Percentiles rank a stretch among this genome's conserved stretches.
Conservation (phyloP, 2,329 filamentous ascomycete species). For the Pseudogymnoascus sp. region DNA sequence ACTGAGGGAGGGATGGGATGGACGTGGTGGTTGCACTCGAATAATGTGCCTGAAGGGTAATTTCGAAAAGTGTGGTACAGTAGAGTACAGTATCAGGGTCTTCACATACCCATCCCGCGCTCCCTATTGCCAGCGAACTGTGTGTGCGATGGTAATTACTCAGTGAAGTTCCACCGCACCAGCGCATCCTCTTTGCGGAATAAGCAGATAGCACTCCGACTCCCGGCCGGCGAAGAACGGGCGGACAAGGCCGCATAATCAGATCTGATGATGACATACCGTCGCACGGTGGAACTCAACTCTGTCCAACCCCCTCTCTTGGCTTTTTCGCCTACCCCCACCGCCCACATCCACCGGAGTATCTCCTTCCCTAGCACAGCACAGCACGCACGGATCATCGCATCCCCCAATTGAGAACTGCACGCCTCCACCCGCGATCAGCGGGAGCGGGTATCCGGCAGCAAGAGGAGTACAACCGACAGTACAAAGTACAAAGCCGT, state of each 20-base stretch:
- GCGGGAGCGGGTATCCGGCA: background rate
- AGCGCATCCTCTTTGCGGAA: background rate
- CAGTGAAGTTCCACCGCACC: background rate
- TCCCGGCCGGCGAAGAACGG: background rate
- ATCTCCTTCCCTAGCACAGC: background rate
- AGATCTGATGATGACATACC: background rate
- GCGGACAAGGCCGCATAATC: background rate
- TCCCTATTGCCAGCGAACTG: background rate
- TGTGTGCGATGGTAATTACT: background rate
- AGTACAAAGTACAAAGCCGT: background rate
- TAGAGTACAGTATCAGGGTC: background rate
- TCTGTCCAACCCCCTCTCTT: background rate
- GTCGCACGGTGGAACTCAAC: background rate
- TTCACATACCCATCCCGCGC: background rate
- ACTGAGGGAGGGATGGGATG: background rate
- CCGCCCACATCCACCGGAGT: background rate
- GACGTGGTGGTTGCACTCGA: background rate
- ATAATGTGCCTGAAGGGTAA: background rate
- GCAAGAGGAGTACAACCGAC: background rate
- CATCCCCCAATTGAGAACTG: too few species aligned
- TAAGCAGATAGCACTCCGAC: background rate
- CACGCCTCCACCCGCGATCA: background rate
- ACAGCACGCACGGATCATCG: background rate
- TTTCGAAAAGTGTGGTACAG: background rate
- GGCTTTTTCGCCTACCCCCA: background rate